Base-by-base conservation (phyloP, 1,284 basidiomycete genomes). In the Microbotryum silenes-acaulis region DNA sequence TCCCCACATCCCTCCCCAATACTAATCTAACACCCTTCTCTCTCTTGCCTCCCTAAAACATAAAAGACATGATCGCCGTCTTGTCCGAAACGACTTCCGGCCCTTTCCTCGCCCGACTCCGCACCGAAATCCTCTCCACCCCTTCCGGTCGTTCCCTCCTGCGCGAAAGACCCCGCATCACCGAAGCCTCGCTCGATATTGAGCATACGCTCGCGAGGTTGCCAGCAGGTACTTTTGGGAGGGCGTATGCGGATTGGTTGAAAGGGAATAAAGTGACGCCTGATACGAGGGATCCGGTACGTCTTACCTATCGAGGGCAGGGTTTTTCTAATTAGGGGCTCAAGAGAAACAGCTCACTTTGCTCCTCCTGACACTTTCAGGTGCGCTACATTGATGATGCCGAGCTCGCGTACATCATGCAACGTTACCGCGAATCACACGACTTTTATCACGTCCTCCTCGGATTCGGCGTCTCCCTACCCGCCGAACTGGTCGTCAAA, bases 401-500 rank as follows among this genome's bases (percentile, higher is more conserved):
- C 1, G 90, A 92, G 71, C 82, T 94, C 14, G 92, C 92, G 31
- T 96, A 97, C 75, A 90, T 97, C 60, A 92, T 99, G 86, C 91
- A 96, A 71, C 86, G 96, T 50, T 98, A 98, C 75, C 87, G 96
- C 46, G 93, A 99, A 78, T 94, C 89, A 69, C 94, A 97, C 77
- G 91, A 97, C 77, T 87, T 96, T 72, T 96, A 96, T 75, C 94
- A 97, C 73, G 86, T 89, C 63, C 82, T 97, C 59, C 85, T 86
- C 75, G 84, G 84, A 62, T 82, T 97, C 29, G 92, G 91, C 0
- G 91, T 97, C 56, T 87, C 86, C 62, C 86, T 94, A 70, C 84
- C 89, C 58, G 91, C 88, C 59, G 96, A 98, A 76, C 82, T 97
- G n/a, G 88, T 92, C 1, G 84, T 98, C 75, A 98, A 99, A 76